Evolutionary conservation across 345 rosid species (phyloP), one percentile per base, ranked within the genome.

Genomic region (Adansonia digitata): DNA sequence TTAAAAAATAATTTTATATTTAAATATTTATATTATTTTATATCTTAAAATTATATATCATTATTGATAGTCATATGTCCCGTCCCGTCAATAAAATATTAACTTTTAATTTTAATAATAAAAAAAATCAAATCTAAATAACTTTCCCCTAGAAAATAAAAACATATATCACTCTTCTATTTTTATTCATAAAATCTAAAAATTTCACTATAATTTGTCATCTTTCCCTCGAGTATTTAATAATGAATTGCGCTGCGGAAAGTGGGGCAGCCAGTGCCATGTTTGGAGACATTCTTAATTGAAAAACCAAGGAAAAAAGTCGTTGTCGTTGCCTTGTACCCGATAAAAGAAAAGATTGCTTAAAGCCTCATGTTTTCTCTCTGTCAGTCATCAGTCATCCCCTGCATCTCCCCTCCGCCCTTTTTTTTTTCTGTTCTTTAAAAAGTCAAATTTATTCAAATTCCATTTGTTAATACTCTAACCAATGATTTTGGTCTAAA

Each of bases 221-320:
- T n/a, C 65, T 60, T 29, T 40, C 39, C 65, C 29, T 60, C 65
- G 3, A 60, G 65, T 59, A 29, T 60, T 60, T 60, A 60, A 60
- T 60, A 60, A 60, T 60, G 65, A 20, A 60, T 29, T 60, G 64
- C 29, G 64, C 3, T 29, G 20, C 15, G 65, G 37, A 31, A 29
- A 55, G 39, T 20, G 27, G 57, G 2, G 57, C 27, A n/a, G 57
- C 27, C 27, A 31, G 2, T 31, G 34, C 34, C 34, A 31, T 31
- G 34, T 1, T 0, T 55, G 10, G 27, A 11, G 27, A 13, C 20
- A 29, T 59, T 59, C 34, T 29, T 59, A 14, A 29, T 59, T 27
- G 24, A 43, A 14, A 68, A 43, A 24, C 15, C 15, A 11, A 66
- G 26, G 2, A 0, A 24, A 13, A 45, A 45, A 24, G 34, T 24